phyloP scores from a whole-genome alignment of 208 protist species.

The Acanthamoeba healyi region DNA sequence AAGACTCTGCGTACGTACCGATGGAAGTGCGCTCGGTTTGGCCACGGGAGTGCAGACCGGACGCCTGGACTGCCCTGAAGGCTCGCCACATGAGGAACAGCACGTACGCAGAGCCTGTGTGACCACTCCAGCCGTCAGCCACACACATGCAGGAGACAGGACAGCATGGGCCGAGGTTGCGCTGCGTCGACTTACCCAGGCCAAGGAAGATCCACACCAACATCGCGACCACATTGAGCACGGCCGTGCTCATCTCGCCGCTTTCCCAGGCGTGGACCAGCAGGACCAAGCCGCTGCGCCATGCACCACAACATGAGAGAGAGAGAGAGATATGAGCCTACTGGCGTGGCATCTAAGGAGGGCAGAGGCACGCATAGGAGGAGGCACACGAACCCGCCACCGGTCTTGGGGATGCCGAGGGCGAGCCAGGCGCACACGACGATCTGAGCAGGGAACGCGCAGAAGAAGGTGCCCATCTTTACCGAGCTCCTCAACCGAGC shows the following conservation, averaged over 20 bases:
- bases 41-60: neutral
- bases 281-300: neutral
- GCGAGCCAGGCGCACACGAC: slow-evolving; percentile 5
- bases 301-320: neutral
- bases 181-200: no score
- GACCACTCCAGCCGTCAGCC: neutral
- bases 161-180: no score
- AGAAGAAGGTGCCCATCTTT: slow-evolving; percentile 44
- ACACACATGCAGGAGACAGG: neutral
- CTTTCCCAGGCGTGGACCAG: slow-evolving; percentile 12
- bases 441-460: slow-evolving; percentile 26
- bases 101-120: neutral
- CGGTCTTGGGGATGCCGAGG: neutral
- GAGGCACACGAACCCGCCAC: neutral
- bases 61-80: neutral
- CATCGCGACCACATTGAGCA: neutral
- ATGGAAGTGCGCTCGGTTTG: neutral
- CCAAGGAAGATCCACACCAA: neutral
- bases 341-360: neutral
- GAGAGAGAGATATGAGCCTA: no score
- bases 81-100: slow-evolving; percentile 29
- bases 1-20: no score
- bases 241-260: neutral
- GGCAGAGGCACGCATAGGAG: neutral
- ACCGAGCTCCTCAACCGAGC: slow-evolving; percentile 8